phyloP scores from a whole-genome alignment of 192 early-diverging fungal genomes.

The Geranomyces michiganensis region DNA sequence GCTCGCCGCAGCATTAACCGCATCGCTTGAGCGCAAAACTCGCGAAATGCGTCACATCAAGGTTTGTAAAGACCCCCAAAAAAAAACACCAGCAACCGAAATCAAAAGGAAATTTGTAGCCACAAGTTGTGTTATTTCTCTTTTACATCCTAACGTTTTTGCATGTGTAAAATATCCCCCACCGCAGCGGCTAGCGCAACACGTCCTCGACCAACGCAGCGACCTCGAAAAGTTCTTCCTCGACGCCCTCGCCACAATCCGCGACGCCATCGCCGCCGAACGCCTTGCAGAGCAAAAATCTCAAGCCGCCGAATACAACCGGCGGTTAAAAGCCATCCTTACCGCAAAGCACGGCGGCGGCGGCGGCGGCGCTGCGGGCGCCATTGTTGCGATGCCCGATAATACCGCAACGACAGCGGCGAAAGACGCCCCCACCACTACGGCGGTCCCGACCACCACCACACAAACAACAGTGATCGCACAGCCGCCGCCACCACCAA shows the following conservation, averaged over 20 bases:
- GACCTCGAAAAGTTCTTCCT: conserved; percentile 67
- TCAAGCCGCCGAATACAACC: conserved; percentile 50
- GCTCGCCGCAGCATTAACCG: conserved; percentile 41
- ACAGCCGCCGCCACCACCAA: not conserved
- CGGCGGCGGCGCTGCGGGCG: not conserved
- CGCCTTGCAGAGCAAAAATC: conserved; percentile 34
- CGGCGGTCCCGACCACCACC: too few species aligned
- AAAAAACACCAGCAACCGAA: too few species aligned
- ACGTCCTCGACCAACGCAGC: conserved; percentile 63
- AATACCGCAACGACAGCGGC: too few species aligned
- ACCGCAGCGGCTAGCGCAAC: conserved; percentile 61
- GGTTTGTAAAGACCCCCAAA: conserved; percentile 38
- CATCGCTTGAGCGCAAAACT: conserved; percentile 45
- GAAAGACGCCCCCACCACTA: too few species aligned
- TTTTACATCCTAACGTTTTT: conserved; percentile 2
- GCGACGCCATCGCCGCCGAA: conserved; percentile 42
- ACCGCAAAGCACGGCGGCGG: not conserved
- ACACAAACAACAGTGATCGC: too few species aligned
- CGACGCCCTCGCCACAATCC: conserved; percentile 61
- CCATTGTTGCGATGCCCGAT: not conserved
- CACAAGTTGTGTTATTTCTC: too few species aligned
- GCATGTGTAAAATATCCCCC: too few species aligned
- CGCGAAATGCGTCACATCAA: conserved; percentile 65
- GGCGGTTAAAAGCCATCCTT: conserved; percentile 48
- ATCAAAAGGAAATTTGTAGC: too few species aligned